phyloP scores from a whole-genome alignment of 176 grass and related monocot species.

The Avena atlantica region DNA sequence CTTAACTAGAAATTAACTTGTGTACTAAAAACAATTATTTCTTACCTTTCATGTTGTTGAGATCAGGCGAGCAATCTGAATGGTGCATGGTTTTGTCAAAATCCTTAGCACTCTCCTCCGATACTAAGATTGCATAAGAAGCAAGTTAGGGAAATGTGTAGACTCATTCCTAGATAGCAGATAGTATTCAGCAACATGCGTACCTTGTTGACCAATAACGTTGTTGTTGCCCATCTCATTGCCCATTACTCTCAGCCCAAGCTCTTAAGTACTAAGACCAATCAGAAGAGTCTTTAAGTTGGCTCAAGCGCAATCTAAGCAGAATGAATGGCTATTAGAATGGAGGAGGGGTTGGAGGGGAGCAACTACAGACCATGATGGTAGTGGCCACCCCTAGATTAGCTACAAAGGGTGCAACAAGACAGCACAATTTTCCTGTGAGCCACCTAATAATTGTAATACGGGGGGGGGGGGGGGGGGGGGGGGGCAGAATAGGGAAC shows the following conservation, averaged over 20 bases:
- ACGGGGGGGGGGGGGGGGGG: constrained; percentile 24
- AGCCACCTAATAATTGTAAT: constrained; percentile 45
- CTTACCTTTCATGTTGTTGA: constrained; percentile 32
- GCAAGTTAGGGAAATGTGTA: constrained; percentile 1
- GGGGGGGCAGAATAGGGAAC: constrained; percentile 26
- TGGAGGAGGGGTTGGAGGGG: neutral
- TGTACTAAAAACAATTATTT: neutral
- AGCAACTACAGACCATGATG: constrained; percentile 42
- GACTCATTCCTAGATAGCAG: constrained; percentile 5
- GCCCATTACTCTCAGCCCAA: constrained; percentile 29
- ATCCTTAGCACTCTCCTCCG: constrained; percentile 35
- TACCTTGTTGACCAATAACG: constrained; percentile 53
- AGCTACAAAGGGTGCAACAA: constrained; percentile 31
- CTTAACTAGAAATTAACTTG: constrained; percentile 12
- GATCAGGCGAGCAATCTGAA: constrained; percentile 16
- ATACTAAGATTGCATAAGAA: constrained; percentile 27
- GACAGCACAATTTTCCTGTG: constrained; percentile 43
- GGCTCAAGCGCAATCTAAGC: neutral
- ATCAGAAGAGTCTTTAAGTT: constrained; percentile 24
- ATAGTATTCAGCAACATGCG: constrained; percentile 21
- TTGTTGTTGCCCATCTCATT: constrained; percentile 66
- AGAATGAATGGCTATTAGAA: constrained; percentile 23
- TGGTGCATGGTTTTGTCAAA: constrained; percentile 9
- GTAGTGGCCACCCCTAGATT: constrained; percentile 30
- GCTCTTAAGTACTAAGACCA: constrained; percentile 39